phyloP scores from a whole-genome alignment of 148 eudicot species.

The Arctostaphylos glauca region DNA sequence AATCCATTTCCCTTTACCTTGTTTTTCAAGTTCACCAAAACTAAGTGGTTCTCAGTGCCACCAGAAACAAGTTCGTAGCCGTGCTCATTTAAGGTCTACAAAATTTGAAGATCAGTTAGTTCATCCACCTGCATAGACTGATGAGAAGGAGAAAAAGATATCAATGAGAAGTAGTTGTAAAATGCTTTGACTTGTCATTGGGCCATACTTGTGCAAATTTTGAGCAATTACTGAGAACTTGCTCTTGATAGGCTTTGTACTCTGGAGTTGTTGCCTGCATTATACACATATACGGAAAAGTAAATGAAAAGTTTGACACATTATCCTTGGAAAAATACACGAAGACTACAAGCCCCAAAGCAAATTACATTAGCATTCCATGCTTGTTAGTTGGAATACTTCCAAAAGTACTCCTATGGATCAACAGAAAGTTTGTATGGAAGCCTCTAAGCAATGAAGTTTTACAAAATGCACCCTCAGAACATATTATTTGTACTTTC shows the following conservation, averaged over 20 bases:
- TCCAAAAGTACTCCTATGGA: constrained; percentile 1
- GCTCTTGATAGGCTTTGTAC: constrained; percentile 96
- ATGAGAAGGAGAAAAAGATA: constrained; percentile 9
- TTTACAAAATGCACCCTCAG: neutral
- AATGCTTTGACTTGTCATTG: neutral
- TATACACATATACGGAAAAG: constrained; percentile 2
- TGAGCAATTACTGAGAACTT: constrained; percentile 81
- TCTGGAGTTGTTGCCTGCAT: constrained; percentile 86
- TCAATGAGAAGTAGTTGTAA: neutral
- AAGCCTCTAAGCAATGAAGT: neutral
- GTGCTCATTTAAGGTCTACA: constrained; percentile 63
- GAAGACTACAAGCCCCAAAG: neutral
- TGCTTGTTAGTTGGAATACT: constrained; percentile 10
- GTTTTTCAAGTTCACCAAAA: constrained; percentile 82
- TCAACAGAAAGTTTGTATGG: neutral
- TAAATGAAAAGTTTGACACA: neutral
- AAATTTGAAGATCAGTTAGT: constrained; percentile 12
- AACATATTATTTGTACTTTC: neutral
- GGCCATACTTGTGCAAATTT: constrained; percentile 81
- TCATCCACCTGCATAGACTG: neutral
- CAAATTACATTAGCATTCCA: neutral
- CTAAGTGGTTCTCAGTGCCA: constrained; percentile 96
- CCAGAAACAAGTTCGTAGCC: constrained; percentile 99
- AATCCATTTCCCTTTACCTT: constrained; percentile 50
- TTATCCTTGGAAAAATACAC: neutral